Conservation (phyloP, 1,284 basidiomycete species). For the Peniophora sp. region DNA sequence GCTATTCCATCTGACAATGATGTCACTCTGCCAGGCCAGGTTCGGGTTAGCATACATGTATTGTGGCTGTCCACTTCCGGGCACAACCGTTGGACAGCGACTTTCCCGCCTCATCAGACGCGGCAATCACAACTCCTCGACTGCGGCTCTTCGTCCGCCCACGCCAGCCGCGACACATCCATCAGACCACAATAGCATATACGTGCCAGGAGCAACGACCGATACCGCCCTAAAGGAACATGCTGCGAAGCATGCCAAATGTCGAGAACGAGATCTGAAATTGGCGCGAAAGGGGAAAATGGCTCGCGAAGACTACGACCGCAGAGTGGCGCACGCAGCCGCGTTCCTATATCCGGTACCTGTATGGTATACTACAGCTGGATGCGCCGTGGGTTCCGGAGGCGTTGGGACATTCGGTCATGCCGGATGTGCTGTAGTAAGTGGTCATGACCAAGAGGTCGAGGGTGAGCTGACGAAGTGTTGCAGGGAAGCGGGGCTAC, state of each 20-base stretch:
- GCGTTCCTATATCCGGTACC: conserved; percentile 20
- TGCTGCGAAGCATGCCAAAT: conserved; percentile 10
- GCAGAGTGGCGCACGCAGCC: conserved; percentile 11
- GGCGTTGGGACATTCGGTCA: conserved; percentile 4
- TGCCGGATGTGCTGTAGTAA: conserved; percentile 9
- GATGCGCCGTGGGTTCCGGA: neutral
- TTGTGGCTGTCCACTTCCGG: conserved; percentile 19
- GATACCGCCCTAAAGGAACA: neutral
- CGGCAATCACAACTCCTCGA: conserved; percentile 17
- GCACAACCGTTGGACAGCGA: conserved; percentile 19
- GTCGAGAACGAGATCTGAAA: conserved; percentile 17
- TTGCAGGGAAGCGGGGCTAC: neutral
- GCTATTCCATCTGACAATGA: too few relatives aligned
- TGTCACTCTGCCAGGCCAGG: conserved; percentile 14
- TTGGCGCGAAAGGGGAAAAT: conserved; percentile 12
- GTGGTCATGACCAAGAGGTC: neutral
- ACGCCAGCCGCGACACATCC: conserved; percentile 29
- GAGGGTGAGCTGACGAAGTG: too few relatives aligned
- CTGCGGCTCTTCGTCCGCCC: conserved; percentile 12
- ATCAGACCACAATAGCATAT: conserved; percentile 25
- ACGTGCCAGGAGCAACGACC: conserved; percentile 6
- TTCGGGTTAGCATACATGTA: conserved; percentile 18
- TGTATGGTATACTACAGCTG: conserved; percentile 5
- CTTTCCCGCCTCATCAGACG: conserved; percentile 20
- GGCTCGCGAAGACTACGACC: conserved; percentile 9